Conservation (phyloP, 2,329 filamentous ascomycete species). For the Stagonosporopsis rhizophila region DNA sequence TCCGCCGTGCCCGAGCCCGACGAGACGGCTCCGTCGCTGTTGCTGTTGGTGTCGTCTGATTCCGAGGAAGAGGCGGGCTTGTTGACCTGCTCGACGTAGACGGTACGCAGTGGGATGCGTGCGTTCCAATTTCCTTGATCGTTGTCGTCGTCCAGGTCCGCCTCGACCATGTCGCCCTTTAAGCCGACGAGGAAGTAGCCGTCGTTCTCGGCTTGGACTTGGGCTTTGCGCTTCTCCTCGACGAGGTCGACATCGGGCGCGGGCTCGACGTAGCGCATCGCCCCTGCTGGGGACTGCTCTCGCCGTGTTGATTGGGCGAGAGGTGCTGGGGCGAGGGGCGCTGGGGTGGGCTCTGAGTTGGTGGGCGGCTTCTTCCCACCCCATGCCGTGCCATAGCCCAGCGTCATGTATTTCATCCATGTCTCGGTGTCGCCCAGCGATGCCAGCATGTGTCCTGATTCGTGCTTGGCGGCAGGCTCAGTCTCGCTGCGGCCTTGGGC, state of each 20-base stretch:
- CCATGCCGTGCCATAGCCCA: constrained; percentile 56
- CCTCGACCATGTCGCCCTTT: constrained; percentile 67
- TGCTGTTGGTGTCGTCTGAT: constrained; percentile 30
- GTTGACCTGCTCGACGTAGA: constrained; percentile 69
- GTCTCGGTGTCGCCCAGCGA: constrained; percentile 55
- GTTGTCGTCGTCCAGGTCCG: constrained; percentile 54
- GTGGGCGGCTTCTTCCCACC: constrained; percentile 37
- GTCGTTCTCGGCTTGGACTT: constrained; percentile 53
- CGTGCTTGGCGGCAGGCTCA: constrained; percentile 22
- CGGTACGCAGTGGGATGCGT: constrained; percentile 68
- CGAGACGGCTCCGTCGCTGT: constrained; percentile 26
- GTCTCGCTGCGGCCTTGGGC: constrained; percentile 18
- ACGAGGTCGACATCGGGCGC: constrained; percentile 55
- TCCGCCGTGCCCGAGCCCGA: constrained; percentile 20
- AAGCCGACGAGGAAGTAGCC: constrained; percentile 73
- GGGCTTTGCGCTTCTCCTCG: constrained; percentile 67
- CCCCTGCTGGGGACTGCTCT: constrained; percentile 29
- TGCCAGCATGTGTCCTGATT: constrained; percentile 38
- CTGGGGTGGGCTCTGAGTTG: background rate
- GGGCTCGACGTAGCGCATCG: constrained; percentile 48
- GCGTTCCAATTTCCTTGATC: constrained; percentile 47
- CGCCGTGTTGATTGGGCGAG: constrained; percentile 1
- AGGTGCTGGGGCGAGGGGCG: background rate
- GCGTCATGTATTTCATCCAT: constrained; percentile 60
- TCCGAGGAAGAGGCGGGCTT: constrained; percentile 39